Evolutionary conservation across 352 stramenopile genomes (phyloP).

Genomic region (Globisporangium nodosum): DNA sequence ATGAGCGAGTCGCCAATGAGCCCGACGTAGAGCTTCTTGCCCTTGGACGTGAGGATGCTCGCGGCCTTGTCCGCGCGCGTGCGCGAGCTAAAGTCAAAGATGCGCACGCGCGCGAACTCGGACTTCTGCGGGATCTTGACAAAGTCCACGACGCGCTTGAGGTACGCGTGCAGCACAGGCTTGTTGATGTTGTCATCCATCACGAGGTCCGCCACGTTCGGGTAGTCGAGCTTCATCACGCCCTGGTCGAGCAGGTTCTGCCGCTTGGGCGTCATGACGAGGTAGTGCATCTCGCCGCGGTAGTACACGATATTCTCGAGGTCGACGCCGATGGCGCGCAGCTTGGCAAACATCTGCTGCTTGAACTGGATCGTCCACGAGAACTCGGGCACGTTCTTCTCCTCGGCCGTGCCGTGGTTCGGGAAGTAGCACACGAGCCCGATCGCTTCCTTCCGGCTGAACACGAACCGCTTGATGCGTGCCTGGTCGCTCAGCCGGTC

Average conservation of each 20-base stretch:
- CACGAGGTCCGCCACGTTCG: conserved; percentile 54
- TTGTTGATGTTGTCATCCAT: conserved; percentile 66
- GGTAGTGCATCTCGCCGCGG: conserved; percentile 80
- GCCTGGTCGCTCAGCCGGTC: conserved; percentile 58
- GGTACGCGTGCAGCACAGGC: conserved; percentile 48
- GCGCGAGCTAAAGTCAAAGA: conserved; percentile 84
- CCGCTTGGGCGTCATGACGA: conserved; percentile 80
- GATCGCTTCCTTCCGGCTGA: conserved; percentile 75
- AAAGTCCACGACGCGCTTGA: conserved; percentile 64
- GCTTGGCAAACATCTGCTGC: conserved; percentile 76
- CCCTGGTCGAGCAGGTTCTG: conserved; percentile 72
- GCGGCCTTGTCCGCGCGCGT: conserved; percentile 70
- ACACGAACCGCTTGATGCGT: conserved; percentile 73
- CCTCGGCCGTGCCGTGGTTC: conserved; percentile 61
- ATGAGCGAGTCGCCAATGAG: conserved; percentile 78
- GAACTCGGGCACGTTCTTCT: conserved; percentile 77
- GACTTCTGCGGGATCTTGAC: conserved; percentile 66
- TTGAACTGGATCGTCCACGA: conserved; percentile 87
- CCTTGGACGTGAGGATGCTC: conserved; percentile 51
- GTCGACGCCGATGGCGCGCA: conserved; percentile 65
- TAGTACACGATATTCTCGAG: conserved; percentile 87
- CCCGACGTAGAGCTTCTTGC: conserved; percentile 77
- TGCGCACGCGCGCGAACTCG: conserved; percentile 55
- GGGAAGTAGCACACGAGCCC: conserved; percentile 81
- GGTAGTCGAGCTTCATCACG: conserved; percentile 64